Conservation (phyloP, 2,329 filamentous ascomycete species). For the Cryphonectria carpinicola region DNA sequence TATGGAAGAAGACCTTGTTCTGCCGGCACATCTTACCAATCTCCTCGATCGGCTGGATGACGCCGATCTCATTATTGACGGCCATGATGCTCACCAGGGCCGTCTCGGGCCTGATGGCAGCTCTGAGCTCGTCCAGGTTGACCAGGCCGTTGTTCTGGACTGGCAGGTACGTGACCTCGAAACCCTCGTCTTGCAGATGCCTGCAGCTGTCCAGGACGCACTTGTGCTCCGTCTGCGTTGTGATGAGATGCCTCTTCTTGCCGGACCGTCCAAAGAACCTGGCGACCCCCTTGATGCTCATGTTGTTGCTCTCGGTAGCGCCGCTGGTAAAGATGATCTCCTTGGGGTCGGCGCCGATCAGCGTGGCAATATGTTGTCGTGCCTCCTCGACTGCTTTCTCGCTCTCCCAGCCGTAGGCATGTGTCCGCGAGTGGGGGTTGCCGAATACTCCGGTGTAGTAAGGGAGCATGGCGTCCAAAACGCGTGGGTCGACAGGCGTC, state of each 20-base stretch:
- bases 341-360: constrained; percentile 94
- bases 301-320: constrained; percentile 98
- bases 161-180: constrained; percentile 94
- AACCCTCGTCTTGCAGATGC: constrained; percentile 95
- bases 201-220: constrained; percentile 97
- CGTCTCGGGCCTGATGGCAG: constrained; percentile 88
- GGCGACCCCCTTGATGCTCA: constrained; percentile 98
- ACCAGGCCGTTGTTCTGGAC: constrained; percentile 87
- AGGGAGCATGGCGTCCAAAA: constrained; percentile 95
- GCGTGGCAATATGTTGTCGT: constrained; percentile 76
- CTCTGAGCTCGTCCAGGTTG: constrained; percentile 80
- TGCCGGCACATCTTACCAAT: constrained; percentile 90
- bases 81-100: constrained; percentile 96
- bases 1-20: constrained; percentile 98
- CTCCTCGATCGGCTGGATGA: constrained; percentile 94
- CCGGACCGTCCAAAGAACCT: constrained; percentile 90
- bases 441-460: constrained; percentile 93
- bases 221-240: constrained; percentile 97
- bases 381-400: constrained; percentile 92
- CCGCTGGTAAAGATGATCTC: constrained; percentile 99
- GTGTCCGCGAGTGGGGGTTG: constrained; percentile 95
- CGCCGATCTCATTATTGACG: constrained; percentile 99
- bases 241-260: constrained; percentile 99
- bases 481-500: constrained; percentile 90
- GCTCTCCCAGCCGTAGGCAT: constrained; percentile 98